phyloP scores from a whole-genome alignment of 371 early-diverging fungal genomes.

The Mucor irregularis region DNA sequence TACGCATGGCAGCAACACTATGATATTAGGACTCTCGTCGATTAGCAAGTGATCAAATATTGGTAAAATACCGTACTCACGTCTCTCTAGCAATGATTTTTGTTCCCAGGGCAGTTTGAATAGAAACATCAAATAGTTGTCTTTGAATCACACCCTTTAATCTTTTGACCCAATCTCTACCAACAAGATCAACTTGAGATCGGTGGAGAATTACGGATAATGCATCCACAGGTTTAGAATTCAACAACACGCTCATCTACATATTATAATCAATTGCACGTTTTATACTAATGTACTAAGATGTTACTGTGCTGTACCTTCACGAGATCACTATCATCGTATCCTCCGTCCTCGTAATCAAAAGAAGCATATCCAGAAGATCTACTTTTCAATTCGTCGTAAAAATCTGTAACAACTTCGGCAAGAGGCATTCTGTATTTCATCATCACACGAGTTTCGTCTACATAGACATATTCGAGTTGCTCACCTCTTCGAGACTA shows the following conservation, averaged over 20 bases:
- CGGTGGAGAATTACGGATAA: constrained; percentile 88
- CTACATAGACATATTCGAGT: constrained; percentile 82
- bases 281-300: constrained; percentile 3
- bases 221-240: constrained; percentile 92
- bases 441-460: constrained; percentile 86
- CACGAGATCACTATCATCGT: constrained; percentile 85
- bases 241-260: constrained; percentile 86
- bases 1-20: constrained; percentile 79
- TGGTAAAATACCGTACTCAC: constrained; percentile 28
- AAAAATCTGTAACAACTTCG: constrained; percentile 94
- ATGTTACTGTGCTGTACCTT: constrained; percentile 60
- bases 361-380: constrained; percentile 95
- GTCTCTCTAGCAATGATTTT: constrained; percentile 91
- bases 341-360: constrained; percentile 95
- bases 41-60: not conserved
- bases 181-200: constrained; percentile 68
- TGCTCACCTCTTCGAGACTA: constrained; percentile 81
- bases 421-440: constrained; percentile 87
- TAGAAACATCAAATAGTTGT: constrained; percentile 91
- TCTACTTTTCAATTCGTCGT: constrained; percentile 88
- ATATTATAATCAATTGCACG: constrained; percentile 20
- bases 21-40: not conserved
- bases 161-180: constrained; percentile 79
- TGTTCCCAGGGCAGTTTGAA: constrained; percentile 85
- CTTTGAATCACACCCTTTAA: constrained; percentile 83